These are phyloP conservation scores for Candida arabinofermentans DNA, from an alignment of 805 yeast species.

Conservation along the genomic window DNA sequence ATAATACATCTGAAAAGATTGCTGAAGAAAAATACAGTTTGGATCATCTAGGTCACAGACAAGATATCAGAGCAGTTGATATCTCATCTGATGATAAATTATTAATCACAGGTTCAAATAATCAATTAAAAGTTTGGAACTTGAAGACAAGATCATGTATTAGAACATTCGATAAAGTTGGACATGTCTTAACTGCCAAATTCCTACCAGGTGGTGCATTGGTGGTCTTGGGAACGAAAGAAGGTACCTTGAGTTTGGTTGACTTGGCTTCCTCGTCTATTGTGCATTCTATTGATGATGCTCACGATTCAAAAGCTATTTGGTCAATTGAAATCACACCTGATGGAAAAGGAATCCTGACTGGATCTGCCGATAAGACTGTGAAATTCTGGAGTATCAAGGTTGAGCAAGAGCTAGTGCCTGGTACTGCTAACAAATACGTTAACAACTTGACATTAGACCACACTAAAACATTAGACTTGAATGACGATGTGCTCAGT, in stretches of 20 bases:
- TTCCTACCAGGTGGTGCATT: slow-evolving; percentile 91
- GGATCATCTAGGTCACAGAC: slow-evolving; percentile 82
- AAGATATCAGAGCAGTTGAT: slow-evolving; percentile 81
- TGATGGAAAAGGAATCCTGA: slow-evolving; percentile 79
- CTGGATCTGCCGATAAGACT: slow-evolving; percentile 92
- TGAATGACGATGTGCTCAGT: slow-evolving; percentile 79
- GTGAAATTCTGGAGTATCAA: slow-evolving; percentile 87
- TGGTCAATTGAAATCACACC: slow-evolving; percentile 88
- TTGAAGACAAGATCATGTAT: slow-evolving; percentile 66
- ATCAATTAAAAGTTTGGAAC: slow-evolving; percentile 87
- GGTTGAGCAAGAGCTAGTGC: slow-evolving; percentile 61
- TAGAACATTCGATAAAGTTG: slow-evolving; percentile 77
- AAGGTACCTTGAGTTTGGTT: slow-evolving; percentile 77
- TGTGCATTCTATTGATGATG: slow-evolving; percentile 64
- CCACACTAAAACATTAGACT: slow-evolving; percentile 79
- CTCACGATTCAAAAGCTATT: slow-evolving; percentile 70
- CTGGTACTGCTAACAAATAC: slow-evolving; percentile 53
- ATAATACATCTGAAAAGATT: slow-evolving; percentile 38
- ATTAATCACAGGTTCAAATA: slow-evolving; percentile 87
- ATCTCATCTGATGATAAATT: slow-evolving; percentile 77
- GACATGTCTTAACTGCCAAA: slow-evolving; percentile 74
- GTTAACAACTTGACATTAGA: slow-evolving; percentile 54
- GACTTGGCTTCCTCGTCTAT: slow-evolving; percentile 82
- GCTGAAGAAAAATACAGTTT: slow-evolving; percentile 48
- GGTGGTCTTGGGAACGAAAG: slow-evolving; percentile 82